Base-by-base conservation (phyloP, 441 rosid genomes). In the Gossypium davidsonii region DNA sequence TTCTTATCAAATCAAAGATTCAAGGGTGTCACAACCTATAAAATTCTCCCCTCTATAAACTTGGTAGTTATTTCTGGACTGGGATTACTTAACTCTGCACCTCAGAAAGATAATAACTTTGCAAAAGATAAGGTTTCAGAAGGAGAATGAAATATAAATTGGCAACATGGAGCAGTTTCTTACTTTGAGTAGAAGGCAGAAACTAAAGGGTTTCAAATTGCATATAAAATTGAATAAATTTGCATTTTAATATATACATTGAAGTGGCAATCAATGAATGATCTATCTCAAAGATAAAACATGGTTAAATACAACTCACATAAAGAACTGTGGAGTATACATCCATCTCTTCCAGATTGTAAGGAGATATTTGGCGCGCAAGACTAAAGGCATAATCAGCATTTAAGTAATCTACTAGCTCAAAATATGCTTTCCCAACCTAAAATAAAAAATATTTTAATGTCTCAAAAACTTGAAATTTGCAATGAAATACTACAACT, bases 371-470 rank as follows among this genome's bases (percentile, higher is more conserved):
- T 77, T 66, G 87, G 63, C 84, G 94, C 34, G 94, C 86, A 74
- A 86, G 91, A 80, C 82, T 82, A 77, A 89, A 92, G 77, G 85
- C 88, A 74, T 78, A 76, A 60, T 87, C 90, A 64, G 97, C 97
- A 75, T 88, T 89, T 71, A 83, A 81, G 78, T 92, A 92, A 73
- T 90, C 88, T 71, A 89, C 90, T 76, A 88, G 85, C 83, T 89
- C 89, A 81, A 85, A 86, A 78, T 89, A 84, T 55, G 89, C 90
- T 79, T 90, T 90, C 77, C 97, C 97, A 81, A 92, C 91, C 97
- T 92, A 82, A 72, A 80, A 69, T 74, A 60, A 56, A 66, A 69
- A 52, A 69, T 18, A 15, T 20, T 20, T 70, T 39, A 14, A 8
- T 39, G 34, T 39, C 53, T 57, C 31, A n/a, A 57, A 17, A 71